Evolutionary conservation across 345 rosid species (phyloP).

Genomic region (Populus pruinosa): DNA sequence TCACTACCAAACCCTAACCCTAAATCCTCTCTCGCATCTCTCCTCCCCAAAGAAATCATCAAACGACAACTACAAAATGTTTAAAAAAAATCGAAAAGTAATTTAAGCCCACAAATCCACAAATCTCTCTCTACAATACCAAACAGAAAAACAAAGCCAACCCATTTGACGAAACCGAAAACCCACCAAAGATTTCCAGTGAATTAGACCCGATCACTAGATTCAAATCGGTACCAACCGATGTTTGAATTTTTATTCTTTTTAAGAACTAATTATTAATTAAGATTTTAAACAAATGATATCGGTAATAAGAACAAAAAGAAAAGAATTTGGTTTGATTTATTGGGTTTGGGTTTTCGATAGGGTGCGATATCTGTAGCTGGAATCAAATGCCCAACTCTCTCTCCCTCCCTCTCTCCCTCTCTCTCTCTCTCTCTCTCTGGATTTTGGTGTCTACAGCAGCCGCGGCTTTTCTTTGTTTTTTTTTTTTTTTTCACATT

Average conservation of each 20-base stretch:
- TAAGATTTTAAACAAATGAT: neutral
- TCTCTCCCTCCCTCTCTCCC: no score
- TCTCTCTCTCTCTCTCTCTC: slow-evolving; percentile 37
- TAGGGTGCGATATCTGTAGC: slow-evolving; percentile 44
- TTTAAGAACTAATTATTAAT: neutral
- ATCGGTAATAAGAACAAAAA: neutral
- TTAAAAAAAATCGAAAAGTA: neutral
- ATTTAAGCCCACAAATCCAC: slow-evolving; percentile 5
- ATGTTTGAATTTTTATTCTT: neutral
- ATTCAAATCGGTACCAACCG: slow-evolving; percentile 17
- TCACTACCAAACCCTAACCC: slow-evolving; percentile 31
- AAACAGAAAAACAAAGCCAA: neutral
- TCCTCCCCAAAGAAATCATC: slow-evolving; percentile 32
- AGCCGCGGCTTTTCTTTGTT: slow-evolving; percentile 43
- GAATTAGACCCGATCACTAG: slow-evolving; percentile 41
- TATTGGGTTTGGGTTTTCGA: slow-evolving; percentile 11
- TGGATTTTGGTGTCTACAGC: slow-evolving; percentile 42
- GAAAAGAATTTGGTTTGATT: neutral
- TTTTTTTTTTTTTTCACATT: slow-evolving; percentile 8
- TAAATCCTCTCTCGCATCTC: slow-evolving; percentile 33
- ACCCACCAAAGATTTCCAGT: slow-evolving; percentile 30
- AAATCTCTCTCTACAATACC: slow-evolving; percentile 6
- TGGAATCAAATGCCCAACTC: slow-evolving; percentile 36
- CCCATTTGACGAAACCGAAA: slow-evolving; percentile 25
- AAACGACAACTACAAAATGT: slow-evolving; percentile 2